These are phyloP conservation scores for Plectosphaerella cucumerina DNA, from an alignment of 2,329 filamentous ascomycete genomes.

Conservation along the genomic window DNA sequence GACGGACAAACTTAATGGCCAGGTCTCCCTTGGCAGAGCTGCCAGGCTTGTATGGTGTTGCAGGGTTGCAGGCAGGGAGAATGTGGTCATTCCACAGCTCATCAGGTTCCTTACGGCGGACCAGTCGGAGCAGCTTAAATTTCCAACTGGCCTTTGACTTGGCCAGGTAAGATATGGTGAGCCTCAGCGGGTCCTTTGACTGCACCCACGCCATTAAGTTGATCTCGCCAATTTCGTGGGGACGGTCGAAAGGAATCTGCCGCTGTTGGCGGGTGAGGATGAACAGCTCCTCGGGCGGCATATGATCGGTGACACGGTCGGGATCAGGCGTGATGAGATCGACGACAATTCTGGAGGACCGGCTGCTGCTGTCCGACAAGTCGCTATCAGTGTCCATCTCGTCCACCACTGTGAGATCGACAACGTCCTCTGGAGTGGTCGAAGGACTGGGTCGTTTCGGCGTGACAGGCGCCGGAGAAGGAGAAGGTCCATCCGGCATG, in stretches of 20 bases:
- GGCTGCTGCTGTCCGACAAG: too few relatives aligned
- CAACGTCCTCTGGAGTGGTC: neutral
- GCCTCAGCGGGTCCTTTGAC: constrained; percentile 15
- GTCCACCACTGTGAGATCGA: constrained; percentile 9
- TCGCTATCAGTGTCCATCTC: neutral
- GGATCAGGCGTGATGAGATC: constrained; percentile 5
- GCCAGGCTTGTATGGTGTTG: neutral
- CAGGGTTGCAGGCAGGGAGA: constrained; percentile 10
- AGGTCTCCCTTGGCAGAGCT: neutral
- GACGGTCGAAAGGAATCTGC: constrained; percentile 7
- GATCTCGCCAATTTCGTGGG: constrained; percentile 8
- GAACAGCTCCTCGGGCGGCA: neutral
- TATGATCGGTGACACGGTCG: neutral
- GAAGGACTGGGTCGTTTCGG: constrained; percentile 2
- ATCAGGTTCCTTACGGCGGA: constrained; percentile 5
- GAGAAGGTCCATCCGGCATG: too few relatives aligned
- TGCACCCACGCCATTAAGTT: constrained; percentile 14
- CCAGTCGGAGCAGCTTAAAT: constrained; percentile 18
- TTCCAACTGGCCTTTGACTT: constrained; percentile 14
- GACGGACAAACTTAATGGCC: constrained; percentile 1
- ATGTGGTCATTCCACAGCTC: constrained; percentile 24
- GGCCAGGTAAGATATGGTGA: constrained; percentile 23
- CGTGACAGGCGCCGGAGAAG: too few relatives aligned
- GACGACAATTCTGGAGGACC: neutral
- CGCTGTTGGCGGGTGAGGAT: neutral